A percentile compares a stretch with the other conserved stretches of the same genome.
Conservation (phyloP, 331 rosid genomes). For the Malus hybrid region DNA sequence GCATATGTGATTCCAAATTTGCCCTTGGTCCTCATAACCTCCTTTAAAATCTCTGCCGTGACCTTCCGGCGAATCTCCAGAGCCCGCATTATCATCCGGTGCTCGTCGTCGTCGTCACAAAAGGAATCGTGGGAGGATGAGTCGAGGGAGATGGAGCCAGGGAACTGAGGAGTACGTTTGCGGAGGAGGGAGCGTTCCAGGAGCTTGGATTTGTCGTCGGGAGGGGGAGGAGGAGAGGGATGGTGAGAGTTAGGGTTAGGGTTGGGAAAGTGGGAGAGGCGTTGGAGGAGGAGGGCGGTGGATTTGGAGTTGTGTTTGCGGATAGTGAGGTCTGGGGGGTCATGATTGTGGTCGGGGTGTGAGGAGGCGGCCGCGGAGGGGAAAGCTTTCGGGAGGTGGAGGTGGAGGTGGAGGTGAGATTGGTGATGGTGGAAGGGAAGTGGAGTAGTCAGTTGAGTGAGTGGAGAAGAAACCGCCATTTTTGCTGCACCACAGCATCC, state of each 20-base stretch:
- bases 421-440: constrained; percentile 1
- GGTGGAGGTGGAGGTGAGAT: constrained; percentile 11
- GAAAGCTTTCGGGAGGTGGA: not conserved
- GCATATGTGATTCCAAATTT: constrained; percentile 84
- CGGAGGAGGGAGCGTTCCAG: constrained; percentile 75
- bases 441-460: constrained; percentile 15
- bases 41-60: constrained; percentile 66
- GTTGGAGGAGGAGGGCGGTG: constrained; percentile 54
- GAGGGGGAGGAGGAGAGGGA: constrained; percentile 28
- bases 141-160: constrained; percentile 81
- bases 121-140: constrained; percentile 71
- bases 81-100: constrained; percentile 63
- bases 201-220: constrained; percentile 45
- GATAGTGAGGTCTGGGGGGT: constrained; percentile 17
- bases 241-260: constrained; percentile 17
- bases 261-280: constrained; percentile 32
- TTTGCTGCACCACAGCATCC: too few species aligned
- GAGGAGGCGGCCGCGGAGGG: not conserved
- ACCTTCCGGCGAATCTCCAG: constrained; percentile 82
- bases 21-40: constrained; percentile 55
- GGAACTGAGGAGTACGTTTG: constrained; percentile 82
- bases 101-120: constrained; percentile 23
- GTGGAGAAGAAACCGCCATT: constrained; percentile 3
- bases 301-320: constrained; percentile 84
- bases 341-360: constrained; percentile 9